A percentile compares a stretch with the other conserved stretches of the same genome.
Conservation (phyloP, 305 asterid genomes). For the Plantago coronopus region DNA sequence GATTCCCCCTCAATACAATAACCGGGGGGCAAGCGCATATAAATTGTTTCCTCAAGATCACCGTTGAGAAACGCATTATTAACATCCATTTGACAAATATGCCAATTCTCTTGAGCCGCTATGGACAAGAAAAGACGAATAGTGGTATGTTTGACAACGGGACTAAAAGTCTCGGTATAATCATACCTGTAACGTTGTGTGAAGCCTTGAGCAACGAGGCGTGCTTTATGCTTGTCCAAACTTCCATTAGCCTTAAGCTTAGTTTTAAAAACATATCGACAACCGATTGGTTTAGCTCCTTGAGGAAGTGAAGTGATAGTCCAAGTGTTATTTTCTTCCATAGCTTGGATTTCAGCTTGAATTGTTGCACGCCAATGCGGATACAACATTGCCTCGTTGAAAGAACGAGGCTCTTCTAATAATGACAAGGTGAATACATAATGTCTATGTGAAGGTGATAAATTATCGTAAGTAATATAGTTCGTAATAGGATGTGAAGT, state of each 20-base stretch:
- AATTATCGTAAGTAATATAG: no score
- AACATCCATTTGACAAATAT: not conserved
- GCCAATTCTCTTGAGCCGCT: not conserved
- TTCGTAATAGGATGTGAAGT: no score
- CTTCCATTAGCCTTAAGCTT: not conserved
- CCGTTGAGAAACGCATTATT: not conserved
- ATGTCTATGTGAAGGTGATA: no score
- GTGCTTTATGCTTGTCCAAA: not conserved
- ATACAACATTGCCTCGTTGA: no score
- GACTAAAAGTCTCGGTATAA: not conserved
- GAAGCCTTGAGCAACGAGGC: not conserved
- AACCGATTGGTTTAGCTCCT: not conserved
- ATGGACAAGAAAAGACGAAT: not conserved
- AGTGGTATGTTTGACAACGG: not conserved
- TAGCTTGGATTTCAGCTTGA: not conserved
- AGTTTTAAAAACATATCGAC: not conserved
- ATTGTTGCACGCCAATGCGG: no score
- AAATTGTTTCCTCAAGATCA: not conserved
- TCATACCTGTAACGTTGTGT: not conserved
- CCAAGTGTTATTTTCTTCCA: not conserved
- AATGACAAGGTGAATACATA: no score
- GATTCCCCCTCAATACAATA: not conserved
- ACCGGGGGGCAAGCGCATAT: not conserved
- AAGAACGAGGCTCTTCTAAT: no score
- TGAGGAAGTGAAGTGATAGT: not conserved